These are phyloP conservation scores for Cladobotryum mycophilum DNA, from an alignment of 2,329 filamentous ascomycete species.

Conservation along the genomic window DNA sequence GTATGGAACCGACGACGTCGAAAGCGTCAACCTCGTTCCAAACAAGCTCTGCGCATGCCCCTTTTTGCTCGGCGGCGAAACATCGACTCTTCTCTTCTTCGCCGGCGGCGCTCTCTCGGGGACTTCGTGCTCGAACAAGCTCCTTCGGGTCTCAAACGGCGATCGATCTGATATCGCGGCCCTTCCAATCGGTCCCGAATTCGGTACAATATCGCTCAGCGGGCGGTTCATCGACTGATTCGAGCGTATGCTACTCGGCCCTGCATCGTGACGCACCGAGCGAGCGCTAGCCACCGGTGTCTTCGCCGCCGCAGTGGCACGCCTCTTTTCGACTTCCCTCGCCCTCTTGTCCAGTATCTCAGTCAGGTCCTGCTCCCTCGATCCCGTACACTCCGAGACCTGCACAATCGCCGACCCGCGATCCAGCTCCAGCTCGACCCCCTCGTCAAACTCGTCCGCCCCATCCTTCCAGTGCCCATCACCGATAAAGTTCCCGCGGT, in stretches of 20 bases:
- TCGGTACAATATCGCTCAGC: conserved; percentile 33
- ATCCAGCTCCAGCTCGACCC: conserved; percentile 76
- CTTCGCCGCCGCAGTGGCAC: conserved; percentile 38
- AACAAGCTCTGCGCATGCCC: conserved; percentile 30
- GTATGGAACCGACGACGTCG: conserved; percentile 8
- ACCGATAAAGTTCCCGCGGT: conserved; percentile 71
- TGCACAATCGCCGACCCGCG: conserved; percentile 70
- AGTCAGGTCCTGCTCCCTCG: conserved; percentile 69
- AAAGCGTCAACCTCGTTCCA: conserved; percentile 27
- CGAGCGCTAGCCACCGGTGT: conserved; percentile 16
- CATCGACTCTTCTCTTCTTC: conserved; percentile 23
- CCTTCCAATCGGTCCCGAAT: conserved; percentile 25
- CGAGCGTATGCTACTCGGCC: neutral
- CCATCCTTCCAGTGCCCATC: conserved; percentile 71
- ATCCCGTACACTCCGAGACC: conserved; percentile 68
- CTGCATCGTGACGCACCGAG: conserved; percentile 6
- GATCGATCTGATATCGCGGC: conserved; percentile 27
- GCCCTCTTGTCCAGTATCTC: conserved; percentile 65
- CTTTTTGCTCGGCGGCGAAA: conserved; percentile 28
- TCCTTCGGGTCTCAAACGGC: conserved; percentile 27
- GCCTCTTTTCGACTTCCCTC: conserved; percentile 48
- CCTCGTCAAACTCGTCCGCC: conserved; percentile 57
- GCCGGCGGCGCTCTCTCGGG: conserved; percentile 14
- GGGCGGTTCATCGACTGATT: conserved; percentile 31
- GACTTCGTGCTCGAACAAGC: conserved; percentile 1